Evolutionary conservation across 2,329 filamentous ascomycete species (phyloP).

Genomic region (Gyromitra esculenta): DNA sequence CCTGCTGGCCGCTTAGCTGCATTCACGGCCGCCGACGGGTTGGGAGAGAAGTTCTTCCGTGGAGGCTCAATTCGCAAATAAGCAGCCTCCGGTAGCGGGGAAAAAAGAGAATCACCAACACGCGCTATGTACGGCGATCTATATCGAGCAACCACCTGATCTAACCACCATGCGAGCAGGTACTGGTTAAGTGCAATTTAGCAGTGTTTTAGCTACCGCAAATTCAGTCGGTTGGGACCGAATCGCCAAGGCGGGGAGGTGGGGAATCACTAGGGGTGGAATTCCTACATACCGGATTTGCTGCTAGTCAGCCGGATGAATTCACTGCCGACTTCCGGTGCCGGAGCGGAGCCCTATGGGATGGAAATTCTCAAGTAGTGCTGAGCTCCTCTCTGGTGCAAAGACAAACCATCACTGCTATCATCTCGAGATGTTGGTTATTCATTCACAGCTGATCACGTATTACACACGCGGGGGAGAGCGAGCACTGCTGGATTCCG

Average conservation of each 20-base stretch:
- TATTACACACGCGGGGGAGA: constrained; percentile 14
- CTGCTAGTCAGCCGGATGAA: constrained; percentile 45
- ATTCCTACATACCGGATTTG: constrained; percentile 39
- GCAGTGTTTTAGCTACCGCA: constrained; percentile 36
- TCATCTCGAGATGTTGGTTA: constrained; percentile 4
- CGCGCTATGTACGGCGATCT: constrained; percentile 42
- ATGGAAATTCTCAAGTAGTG: constrained; percentile 30
- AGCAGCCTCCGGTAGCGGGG: constrained; percentile 28
- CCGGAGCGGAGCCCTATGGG: constrained; percentile 30
- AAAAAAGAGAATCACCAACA: constrained; percentile 43
- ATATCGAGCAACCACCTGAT: constrained; percentile 51
- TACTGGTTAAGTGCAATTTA: constrained; percentile 45
- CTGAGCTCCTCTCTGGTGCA: constrained; percentile 10
- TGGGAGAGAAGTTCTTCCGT: constrained; percentile 48
- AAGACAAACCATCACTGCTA: constrained; percentile 23
- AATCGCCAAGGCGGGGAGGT: constrained; percentile 48
- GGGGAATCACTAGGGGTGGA: constrained; percentile 26
- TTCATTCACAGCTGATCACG: constrained; percentile 17
- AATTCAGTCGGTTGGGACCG: constrained; percentile 47
- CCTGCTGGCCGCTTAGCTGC: constrained; percentile 39
- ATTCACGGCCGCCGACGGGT: constrained; percentile 34
- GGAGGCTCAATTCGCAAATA: constrained; percentile 44
- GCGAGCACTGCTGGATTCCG: constrained; percentile 26
- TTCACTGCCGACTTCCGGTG: constrained; percentile 47
- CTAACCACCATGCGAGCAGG: constrained; percentile 50